Evolutionary conservation across 768 basidiomycete genomes (phyloP), one percentile per base, ranked within the genome.

Genomic region (Xerocomellus chrysenteron): DNA sequence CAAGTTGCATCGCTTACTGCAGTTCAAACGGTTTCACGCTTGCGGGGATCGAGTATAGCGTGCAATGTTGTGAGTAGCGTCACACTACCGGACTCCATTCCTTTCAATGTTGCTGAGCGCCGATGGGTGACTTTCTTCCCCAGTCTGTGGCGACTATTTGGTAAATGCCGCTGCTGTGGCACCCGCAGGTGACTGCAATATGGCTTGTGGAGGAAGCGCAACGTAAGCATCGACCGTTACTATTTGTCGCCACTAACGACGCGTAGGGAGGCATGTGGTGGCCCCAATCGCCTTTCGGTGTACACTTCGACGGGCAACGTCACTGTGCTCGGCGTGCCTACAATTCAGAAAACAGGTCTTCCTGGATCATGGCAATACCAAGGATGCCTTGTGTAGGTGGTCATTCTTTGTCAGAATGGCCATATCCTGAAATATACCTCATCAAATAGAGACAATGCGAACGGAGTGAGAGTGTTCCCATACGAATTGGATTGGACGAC

Each of bases 131-230:
- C n/a, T 2, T 26, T 33, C 21, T n/a, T 48, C 19, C 50, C 14
- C 57, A 89, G 87, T 84, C 73, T 94, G 92, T 61, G 90, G 88
- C 3, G 78, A 90, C 65, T 71, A 75, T 12, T 73, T 92, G 46
- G 74, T 84, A 13, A 77, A 81, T 32, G 87, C 86, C 11, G 90
- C 88, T 1, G 81, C 78, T 2, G 47, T 63, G 16, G 80, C 79
- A 0, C 58, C 74, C 1, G 78, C 80, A 2, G 69, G 74, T 4
- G 78, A 78, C 36, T 95, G 93, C 65, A 82, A 80, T 67, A 90
- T 87, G 87, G 78, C 76, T 0, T 95, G 93, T 58, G 79, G 79
- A 17, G 93, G 90, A 24, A 86, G 84, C 55, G 39, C 82, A 12
- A 76, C 80, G 88, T 88, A 59, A 62, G 85, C 68, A 0, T 32